Percentiles rank a stretch among this genome's conserved stretches.
These are phyloP conservation scores for Umbilicus rupestris DNA, from an alignment of 164 flowering plant species.

Conservation along the genomic window DNA sequence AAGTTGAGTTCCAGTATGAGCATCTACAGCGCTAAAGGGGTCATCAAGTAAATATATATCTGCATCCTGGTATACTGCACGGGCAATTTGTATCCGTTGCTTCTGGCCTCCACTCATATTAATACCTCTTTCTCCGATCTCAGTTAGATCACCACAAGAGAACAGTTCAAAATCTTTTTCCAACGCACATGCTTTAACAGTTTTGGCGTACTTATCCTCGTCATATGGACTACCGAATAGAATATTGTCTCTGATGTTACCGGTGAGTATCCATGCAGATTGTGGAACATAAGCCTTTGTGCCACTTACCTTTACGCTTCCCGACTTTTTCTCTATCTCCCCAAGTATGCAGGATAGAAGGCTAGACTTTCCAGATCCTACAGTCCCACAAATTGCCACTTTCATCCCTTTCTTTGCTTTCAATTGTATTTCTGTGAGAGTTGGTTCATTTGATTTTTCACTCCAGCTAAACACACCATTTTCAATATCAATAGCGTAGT, in stretches of 20 bases:
- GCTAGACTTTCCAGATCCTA: constrained; percentile 94
- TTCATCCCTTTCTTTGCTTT: constrained; percentile 74
- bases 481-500: constrained; percentile 42
- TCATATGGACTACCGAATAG: constrained; percentile 65
- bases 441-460: constrained; percentile 32
- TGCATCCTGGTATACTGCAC: constrained; percentile 92
- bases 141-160: constrained; percentile 70
- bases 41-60: constrained; percentile 93
- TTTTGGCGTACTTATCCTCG: constrained; percentile 43
- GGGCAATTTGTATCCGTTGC: constrained; percentile 93
- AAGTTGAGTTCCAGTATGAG: constrained; percentile 91
- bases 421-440: constrained; percentile 52
- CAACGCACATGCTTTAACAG: constrained; percentile 78
- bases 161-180: constrained; percentile 82
- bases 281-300: constrained; percentile 93
- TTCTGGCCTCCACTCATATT: constrained; percentile 99
- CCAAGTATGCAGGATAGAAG: constrained; percentile 76
- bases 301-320: constrained; percentile 65
- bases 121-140: constrained; percentile 96
- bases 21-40: constrained; percentile 99
- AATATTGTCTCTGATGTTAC: constrained; percentile 74
- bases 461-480: constrained; percentile 77
- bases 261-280: constrained; percentile 89
- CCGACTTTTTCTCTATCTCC: constrained; percentile 66
- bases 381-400: constrained; percentile 89